phyloP scores from a whole-genome alignment of 495 filamentous ascomycete genomes.

The Aspergillus campestris region DNA sequence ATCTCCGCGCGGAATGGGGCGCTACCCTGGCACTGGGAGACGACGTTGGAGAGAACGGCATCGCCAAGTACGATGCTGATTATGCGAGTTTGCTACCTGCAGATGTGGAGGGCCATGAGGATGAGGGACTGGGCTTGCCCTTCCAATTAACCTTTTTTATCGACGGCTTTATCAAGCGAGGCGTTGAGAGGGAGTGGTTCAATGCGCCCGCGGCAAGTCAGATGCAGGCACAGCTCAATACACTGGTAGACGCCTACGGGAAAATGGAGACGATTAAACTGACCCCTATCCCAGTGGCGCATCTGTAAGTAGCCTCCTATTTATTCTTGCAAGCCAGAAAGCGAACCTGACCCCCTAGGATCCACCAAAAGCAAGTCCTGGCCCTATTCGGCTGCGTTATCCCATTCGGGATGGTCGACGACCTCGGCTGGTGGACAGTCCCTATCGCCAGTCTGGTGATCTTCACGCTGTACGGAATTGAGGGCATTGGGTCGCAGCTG shows the following conservation, averaged over 20 bases:
- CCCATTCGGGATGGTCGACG: slow-evolving; percentile 64
- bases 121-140: slow-evolving; percentile 55
- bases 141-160: slow-evolving; percentile 61
- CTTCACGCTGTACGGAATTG: slow-evolving; percentile 69
- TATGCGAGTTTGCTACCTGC: slow-evolving; percentile 54
- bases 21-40: slow-evolving; percentile 39
- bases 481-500: slow-evolving; percentile 63
- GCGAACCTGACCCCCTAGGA: slow-evolving; percentile 28
- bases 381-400: slow-evolving; percentile 63
- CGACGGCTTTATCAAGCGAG: slow-evolving; percentile 59
- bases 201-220: slow-evolving; percentile 52
- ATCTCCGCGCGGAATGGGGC: slow-evolving; percentile 66
- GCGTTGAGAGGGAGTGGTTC: slow-evolving; percentile 50
- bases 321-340: neutral
- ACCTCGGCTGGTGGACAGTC: slow-evolving; percentile 67
- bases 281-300: slow-evolving; percentile 67
- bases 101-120: slow-evolving; percentile 52
- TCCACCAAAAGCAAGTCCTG: slow-evolving; percentile 70
- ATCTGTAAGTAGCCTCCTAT: slow-evolving; percentile 43
- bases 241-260: slow-evolving; percentile 56
- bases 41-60: slow-evolving; percentile 36
- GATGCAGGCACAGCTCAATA: slow-evolving; percentile 56
- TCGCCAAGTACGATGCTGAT: slow-evolving; percentile 44
- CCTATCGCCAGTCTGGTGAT: slow-evolving; percentile 58
- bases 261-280: slow-evolving; percentile 67